Conservation (phyloP, 805 yeast genomes). For the Komagataella kurtzmanii region DNA sequence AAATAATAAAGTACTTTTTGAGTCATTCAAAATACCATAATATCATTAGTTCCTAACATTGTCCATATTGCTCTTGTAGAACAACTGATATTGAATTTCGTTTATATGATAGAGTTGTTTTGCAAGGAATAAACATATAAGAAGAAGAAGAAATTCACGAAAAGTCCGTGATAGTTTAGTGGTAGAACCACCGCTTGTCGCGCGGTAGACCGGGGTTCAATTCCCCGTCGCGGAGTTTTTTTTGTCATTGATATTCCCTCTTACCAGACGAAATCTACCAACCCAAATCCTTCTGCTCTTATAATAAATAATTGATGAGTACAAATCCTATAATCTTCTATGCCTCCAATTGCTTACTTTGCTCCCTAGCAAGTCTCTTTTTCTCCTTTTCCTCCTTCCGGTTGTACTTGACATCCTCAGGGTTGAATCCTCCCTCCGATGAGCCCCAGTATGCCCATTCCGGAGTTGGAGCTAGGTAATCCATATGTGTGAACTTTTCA, state of each 20-base stretch:
- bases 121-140: too few relatives aligned
- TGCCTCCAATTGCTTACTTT: neutral
- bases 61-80: too few relatives aligned
- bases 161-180: conserved; percentile 1
- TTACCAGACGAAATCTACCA: too few relatives aligned
- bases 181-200: conserved; percentile 1
- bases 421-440: conserved; percentile 77
- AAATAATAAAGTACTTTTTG: too few relatives aligned
- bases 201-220: conserved; percentile 2
- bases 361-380: conserved; percentile 22
- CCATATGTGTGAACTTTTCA: conserved; percentile 58
- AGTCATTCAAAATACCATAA: too few relatives aligned
- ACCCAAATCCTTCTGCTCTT: neutral
- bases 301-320: neutral
- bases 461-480: conserved; percentile 72
- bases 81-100: too few relatives aligned
- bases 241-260: neutral
- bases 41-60: too few relatives aligned
- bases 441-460: conserved; percentile 89
- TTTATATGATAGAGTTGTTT: too few relatives aligned
- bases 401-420: conserved; percentile 60
- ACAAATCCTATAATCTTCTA: neutral
- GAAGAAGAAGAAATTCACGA: too few relatives aligned
- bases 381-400: conserved; percentile 48
- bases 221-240: conserved; percentile 1